Conservation (phyloP, 257 asterid species). For the Gentiana macrophylla region DNA sequence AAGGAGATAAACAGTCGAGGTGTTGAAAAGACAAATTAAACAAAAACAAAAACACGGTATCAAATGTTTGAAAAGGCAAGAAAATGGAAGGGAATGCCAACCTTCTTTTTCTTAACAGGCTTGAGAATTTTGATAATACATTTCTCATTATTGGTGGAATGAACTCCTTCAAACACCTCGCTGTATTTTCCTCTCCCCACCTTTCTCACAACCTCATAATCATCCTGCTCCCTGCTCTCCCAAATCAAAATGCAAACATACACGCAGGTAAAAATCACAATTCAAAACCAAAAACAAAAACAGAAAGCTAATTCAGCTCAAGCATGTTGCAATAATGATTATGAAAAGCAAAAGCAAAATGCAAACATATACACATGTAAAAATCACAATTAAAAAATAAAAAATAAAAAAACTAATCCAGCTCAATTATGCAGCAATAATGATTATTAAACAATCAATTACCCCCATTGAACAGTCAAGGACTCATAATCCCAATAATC, state of each 20-base stretch:
- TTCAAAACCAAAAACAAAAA: too few species aligned
- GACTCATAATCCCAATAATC: constrained; percentile 96
- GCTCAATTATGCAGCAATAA: not conserved
- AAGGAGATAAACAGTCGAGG: too few species aligned
- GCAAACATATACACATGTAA: too few species aligned
- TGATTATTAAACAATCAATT: not conserved
- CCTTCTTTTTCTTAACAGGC: constrained; percentile 96
- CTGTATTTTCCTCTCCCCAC: constrained; percentile 96
- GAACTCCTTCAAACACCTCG: constrained; percentile 91
- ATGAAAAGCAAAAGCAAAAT: too few species aligned
- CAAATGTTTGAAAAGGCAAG: not conserved
- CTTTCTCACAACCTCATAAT: constrained; percentile 90
- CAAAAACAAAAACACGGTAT: too few species aligned
- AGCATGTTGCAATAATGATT: too few species aligned
- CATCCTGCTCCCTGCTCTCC: constrained; percentile 75
- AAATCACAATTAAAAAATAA: too few species aligned
- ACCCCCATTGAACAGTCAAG: constrained; percentile 96
- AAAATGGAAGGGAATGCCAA: constrained; percentile 5
- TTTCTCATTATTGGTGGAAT: constrained; percentile 61
- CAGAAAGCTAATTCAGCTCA: too few species aligned
- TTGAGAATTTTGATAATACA: constrained; percentile 87
- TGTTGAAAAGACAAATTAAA: too few species aligned
- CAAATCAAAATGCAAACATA: constrained; percentile 9
- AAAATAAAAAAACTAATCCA: not conserved
- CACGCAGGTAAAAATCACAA: too few species aligned